Evolutionary conservation across 257 asterid genomes (phyloP), one percentile per base, ranked within the genome.

Genomic region (Solanum tarapatanum): DNA sequence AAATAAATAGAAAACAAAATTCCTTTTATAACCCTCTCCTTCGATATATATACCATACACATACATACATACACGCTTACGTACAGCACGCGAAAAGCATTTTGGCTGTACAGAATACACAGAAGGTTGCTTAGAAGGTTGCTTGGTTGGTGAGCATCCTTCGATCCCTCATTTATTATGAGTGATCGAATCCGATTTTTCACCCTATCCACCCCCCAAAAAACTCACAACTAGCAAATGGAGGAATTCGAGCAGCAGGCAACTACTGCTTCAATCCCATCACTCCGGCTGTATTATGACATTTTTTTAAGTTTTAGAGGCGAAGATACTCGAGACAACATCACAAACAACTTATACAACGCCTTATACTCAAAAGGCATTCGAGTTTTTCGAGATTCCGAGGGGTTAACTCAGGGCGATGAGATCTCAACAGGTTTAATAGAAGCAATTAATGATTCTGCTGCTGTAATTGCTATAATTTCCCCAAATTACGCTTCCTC

Each of bases 241-340:
- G 87, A 28, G 74, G 88, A 77, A 77, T 24, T 72, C 14, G 48
- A 60, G 33, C 73, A 89, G 45, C 30, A 64, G 4, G 11, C 32
- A n/a, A 37, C 0, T 30, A 58, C 84, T 10, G 41, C 86, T 35
- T 72, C 83, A 60, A 16, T 86, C 7, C 4, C 89, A 23, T 89
- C 90, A 3, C 83, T 87, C 30, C 88, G 89, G 43, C 80, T 88
- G 32, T 13, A 74, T 13, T 88, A 90, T 66, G 92, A 90, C 19
- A 84, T 88, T 68, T 90, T 90, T 26, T 26, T 90, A 21, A 88
- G 91, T 86, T 90, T 90, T 32, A 73, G 92, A 86, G 92, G 92
- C 3, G 90, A 89, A 68, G 91, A 90, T 84, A 90, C 92, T 36
- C 89, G 91, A 1, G 2, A 86, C 1, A 58, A n/a, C 87, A 69